Evolutionary conservation across 345 rosid genomes (phyloP).

Genomic region (Linum usitatissimum): DNA sequence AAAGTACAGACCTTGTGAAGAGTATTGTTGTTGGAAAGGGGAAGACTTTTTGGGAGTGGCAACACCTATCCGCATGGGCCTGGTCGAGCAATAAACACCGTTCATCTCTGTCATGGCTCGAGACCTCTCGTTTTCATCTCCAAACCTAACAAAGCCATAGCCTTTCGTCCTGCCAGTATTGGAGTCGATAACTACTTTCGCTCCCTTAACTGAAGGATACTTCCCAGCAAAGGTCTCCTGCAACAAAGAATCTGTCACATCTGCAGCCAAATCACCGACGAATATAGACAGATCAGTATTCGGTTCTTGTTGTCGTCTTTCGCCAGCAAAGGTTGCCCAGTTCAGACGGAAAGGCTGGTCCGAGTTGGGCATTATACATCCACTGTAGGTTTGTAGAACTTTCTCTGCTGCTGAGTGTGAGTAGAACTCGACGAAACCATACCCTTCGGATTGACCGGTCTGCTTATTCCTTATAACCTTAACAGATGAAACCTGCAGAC

Average conservation of each 20-base stretch:
- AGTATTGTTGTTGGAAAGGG: conserved; percentile 71
- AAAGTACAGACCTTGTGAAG: conserved; percentile 62
- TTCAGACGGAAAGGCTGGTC: conserved; percentile 84
- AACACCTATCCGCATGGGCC: conserved; percentile 81
- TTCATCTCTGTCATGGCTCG: conserved; percentile 94
- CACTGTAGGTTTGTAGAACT: conserved; percentile 67
- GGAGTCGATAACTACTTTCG: conserved; percentile 84
- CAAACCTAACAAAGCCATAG: conserved; percentile 92
- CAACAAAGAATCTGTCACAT: conserved; percentile 74
- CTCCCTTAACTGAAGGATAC: conserved; percentile 82
- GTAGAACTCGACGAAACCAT: conserved; percentile 81
- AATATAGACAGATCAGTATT: conserved; percentile 78
- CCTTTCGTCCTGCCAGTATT: conserved; percentile 89
- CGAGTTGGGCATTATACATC: conserved; percentile 72
- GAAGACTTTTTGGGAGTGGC: conserved; percentile 93
- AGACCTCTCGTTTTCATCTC: conserved; percentile 83
- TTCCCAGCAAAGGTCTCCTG: conserved; percentile 62
- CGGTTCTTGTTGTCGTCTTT: conserved; percentile 50
- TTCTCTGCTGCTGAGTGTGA: conserved; percentile 73
- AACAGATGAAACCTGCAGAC: conserved; percentile 53
- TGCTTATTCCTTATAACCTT: conserved; percentile 92
- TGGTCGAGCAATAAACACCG: conserved; percentile 76
- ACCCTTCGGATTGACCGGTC: conserved; percentile 80
- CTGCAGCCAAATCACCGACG: conserved; percentile 93
- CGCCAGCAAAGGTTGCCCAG: conserved; percentile 88